Evolutionary conservation across 2,329 filamentous ascomycete genomes (phyloP).

Genomic region (Xylariales sp.): DNA sequence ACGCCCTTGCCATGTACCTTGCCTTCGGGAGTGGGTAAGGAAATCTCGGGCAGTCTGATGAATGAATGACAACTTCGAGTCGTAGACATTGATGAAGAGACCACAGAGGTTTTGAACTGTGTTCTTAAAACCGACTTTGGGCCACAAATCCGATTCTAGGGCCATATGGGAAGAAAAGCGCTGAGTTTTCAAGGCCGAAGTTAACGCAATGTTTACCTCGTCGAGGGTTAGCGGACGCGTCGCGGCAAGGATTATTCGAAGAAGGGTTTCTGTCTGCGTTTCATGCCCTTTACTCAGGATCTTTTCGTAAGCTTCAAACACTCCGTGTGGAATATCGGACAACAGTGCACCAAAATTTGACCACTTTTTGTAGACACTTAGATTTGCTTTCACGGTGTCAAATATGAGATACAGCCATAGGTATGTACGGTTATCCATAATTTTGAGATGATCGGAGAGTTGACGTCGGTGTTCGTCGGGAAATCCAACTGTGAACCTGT

Average conservation of each 20-base stretch:
- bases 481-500: background rate
- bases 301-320: background rate
- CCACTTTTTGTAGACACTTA: background rate
- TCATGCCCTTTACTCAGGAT: background rate
- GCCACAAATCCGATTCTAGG: no score
- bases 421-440: background rate
- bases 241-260: background rate
- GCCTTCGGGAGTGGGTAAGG: background rate
- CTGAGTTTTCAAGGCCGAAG: background rate
- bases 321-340: background rate
- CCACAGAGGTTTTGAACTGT: background rate
- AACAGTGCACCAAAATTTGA: background rate
- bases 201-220: background rate
- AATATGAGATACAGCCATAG: background rate
- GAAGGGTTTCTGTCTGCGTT: background rate
- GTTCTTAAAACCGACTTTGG: background rate
- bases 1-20: background rate
- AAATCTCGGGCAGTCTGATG: slow-evolving; percentile 1
- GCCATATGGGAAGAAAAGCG: no score
- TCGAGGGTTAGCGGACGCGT: background rate
- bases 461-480: background rate
- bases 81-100: background rate
- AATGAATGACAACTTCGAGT: background rate
- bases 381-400: background rate
- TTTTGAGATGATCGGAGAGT: background rate